Evolutionary conservation across 2,329 filamentous ascomycete genomes (phyloP).

Genomic region (Diaporthe helianthi): DNA sequence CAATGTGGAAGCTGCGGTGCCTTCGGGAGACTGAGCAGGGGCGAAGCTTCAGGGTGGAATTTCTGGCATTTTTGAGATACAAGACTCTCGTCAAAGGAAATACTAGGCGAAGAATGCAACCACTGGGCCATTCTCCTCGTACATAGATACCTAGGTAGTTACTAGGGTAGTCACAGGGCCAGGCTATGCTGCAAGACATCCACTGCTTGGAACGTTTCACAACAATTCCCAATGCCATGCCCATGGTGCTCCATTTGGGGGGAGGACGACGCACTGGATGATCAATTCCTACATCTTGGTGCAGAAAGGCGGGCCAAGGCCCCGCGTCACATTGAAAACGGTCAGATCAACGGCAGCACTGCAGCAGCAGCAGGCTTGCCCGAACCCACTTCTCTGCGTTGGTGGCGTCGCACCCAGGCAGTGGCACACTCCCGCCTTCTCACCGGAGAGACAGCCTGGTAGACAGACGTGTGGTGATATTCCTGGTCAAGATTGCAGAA

Average conservation of each 20-base stretch:
- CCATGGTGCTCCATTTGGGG: no score
- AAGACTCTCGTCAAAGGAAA: not conserved
- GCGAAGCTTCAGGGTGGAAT: no score
- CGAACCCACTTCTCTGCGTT: no score
- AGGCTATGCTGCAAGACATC: no score
- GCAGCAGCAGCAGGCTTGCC: not conserved
- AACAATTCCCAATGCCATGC: not conserved
- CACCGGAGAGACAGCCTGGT: not conserved
- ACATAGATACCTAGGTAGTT: no score
- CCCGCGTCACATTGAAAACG: not conserved
- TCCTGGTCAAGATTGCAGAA: not conserved
- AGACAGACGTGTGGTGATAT: not conserved
- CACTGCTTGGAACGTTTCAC: no score
- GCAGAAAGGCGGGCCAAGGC: no score
- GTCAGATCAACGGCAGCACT: no score
- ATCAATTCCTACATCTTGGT: no score
- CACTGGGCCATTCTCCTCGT: not conserved
- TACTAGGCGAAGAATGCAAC: not conserved
- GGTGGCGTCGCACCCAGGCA: not conserved
- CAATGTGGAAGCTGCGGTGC: conserved; percentile 35
- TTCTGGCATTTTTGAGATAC: no score
- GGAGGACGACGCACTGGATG: no score
- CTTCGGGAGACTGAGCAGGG: conserved; percentile 23
- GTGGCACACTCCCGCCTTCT: not conserved
- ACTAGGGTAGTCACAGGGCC: no score